phyloP scores from a whole-genome alignment of 768 basidiomycete genomes.

The Pholiota conissans region DNA sequence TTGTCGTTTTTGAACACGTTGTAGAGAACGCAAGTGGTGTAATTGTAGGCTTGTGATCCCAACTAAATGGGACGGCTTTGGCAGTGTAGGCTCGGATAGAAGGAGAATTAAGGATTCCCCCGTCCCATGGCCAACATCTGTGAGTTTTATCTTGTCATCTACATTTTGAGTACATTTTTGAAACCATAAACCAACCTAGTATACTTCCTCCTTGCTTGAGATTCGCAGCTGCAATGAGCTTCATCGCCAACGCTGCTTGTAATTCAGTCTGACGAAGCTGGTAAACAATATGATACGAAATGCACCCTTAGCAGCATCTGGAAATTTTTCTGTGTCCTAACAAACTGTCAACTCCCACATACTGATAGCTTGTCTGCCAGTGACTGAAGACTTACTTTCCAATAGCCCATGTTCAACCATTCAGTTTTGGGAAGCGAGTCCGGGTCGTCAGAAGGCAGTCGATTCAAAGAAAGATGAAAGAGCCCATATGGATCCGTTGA shows the following conservation, averaged over 20 bases:
- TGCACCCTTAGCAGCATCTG: slow-evolving; percentile 60
- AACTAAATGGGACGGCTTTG: slow-evolving; percentile 45
- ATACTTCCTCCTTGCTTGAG: slow-evolving; percentile 44
- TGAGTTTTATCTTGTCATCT: background rate
- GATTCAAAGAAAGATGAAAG: slow-evolving; percentile 58
- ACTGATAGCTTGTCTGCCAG: too few relatives aligned
- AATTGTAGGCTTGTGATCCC: slow-evolving; percentile 57
- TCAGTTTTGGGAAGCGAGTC: slow-evolving; percentile 46
- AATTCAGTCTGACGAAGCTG: background rate
- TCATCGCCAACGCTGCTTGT: slow-evolving; percentile 45
- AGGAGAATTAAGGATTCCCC: slow-evolving; percentile 66
- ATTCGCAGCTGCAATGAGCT: slow-evolving; percentile 43
- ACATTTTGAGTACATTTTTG: background rate
- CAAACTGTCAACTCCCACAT: too few relatives aligned
- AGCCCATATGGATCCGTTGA: slow-evolving; percentile 53
- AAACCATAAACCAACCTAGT: slow-evolving; percentile 39
- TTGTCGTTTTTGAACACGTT: slow-evolving; percentile 36
- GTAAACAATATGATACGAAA: background rate
- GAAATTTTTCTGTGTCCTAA: slow-evolving; percentile 50
- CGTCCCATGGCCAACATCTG: slow-evolving; percentile 70
- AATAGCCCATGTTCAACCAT: slow-evolving; percentile 74
- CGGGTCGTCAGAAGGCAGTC: slow-evolving; percentile 32
- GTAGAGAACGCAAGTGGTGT: slow-evolving; percentile 48
- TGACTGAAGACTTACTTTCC: slow-evolving; percentile 46
- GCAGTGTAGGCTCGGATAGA: slow-evolving; percentile 42